Conservation (phyloP, 176 grass and related monocot genomes). For the Carex parvula region DNA sequence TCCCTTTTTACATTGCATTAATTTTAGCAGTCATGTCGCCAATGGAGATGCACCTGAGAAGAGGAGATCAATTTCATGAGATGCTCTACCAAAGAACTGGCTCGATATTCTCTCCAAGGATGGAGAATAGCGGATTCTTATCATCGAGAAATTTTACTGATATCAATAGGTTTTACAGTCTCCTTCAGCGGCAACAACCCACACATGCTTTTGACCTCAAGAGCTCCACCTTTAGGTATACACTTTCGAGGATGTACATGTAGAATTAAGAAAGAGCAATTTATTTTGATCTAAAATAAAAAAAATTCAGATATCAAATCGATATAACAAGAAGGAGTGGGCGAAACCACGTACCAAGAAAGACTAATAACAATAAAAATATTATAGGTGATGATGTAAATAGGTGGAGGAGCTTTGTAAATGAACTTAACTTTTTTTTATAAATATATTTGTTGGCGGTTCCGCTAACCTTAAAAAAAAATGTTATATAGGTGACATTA, state of each 20-base stretch:
- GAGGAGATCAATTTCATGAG: slow-evolving; percentile 65
- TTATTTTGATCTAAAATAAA: not conserved
- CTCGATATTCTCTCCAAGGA: slow-evolving; percentile 26
- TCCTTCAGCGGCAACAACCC: slow-evolving; percentile 35
- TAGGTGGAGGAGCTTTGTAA: no score
- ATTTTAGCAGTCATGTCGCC: slow-evolving; percentile 50
- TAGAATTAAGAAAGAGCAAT: not conserved
- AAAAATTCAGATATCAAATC: not conserved
- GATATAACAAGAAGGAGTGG: not conserved
- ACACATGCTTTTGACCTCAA: slow-evolving; percentile 50
- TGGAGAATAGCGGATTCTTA: slow-evolving; percentile 40
- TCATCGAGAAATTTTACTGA: slow-evolving; percentile 35
- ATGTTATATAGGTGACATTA: not conserved
- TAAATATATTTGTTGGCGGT: no score
- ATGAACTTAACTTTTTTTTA: no score
- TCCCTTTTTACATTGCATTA: not conserved
- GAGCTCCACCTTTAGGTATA: slow-evolving; percentile 54
- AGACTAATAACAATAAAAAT: not conserved
- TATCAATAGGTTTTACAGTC: slow-evolving; percentile 42
- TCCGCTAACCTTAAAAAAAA: not conserved
- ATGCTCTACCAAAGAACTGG: slow-evolving; percentile 66
- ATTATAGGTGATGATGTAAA: not conserved
- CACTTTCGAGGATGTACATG: not conserved
- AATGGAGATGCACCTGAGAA: slow-evolving; percentile 74
- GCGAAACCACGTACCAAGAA: not conserved